A percentile compares a stretch with the other conserved stretches of the same genome.
These are phyloP conservation scores for Candida takata DNA, from an alignment of 805 yeast genomes.

Conservation along the genomic window DNA sequence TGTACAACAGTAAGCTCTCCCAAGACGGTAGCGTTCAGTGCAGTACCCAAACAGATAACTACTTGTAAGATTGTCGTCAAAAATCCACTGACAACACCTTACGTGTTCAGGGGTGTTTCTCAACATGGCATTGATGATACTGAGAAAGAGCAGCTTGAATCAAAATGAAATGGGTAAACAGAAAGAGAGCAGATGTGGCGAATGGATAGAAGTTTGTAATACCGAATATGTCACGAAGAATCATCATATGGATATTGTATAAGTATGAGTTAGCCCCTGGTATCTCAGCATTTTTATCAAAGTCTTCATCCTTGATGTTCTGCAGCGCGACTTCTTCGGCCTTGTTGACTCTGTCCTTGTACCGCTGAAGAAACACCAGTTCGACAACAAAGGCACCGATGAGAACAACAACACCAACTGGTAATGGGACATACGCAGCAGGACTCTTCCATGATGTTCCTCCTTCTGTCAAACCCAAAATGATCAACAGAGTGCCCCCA, in stretches of 20 bases:
- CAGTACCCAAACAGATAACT: slow-evolving; percentile 25
- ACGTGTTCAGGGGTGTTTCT: slow-evolving; percentile 29
- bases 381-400: slow-evolving; percentile 27
- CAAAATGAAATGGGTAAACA: slow-evolving; percentile 18
- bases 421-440: slow-evolving; percentile 33
- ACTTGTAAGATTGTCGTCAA: slow-evolving; percentile 30
- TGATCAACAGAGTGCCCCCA: slow-evolving; percentile 32
- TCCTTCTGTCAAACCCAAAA: slow-evolving; percentile 39
- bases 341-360: slow-evolving; percentile 8
- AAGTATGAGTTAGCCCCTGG: background rate
- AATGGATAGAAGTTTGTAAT: slow-evolving; percentile 23
- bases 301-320: background rate
- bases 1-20: slow-evolving; percentile 15
- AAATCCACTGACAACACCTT: slow-evolving; percentile 34
- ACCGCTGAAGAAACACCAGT: slow-evolving; percentile 15
- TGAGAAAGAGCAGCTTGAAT: slow-evolving; percentile 17
- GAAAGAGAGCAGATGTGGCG: slow-evolving; percentile 14
- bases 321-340: background rate
- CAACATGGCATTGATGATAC: slow-evolving; percentile 26
- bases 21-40: slow-evolving; percentile 23
- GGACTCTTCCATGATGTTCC: slow-evolving; percentile 37
- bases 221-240: slow-evolving; percentile 26
- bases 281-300: background rate
- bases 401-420: slow-evolving; percentile 31
- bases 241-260: slow-evolving; percentile 15